A percentile compares a stretch with the other conserved stretches of the same genome.
These are phyloP conservation scores for Bipolaris victoriae DNA, from an alignment of 2,329 filamentous ascomycete genomes.

Conservation along the genomic window DNA sequence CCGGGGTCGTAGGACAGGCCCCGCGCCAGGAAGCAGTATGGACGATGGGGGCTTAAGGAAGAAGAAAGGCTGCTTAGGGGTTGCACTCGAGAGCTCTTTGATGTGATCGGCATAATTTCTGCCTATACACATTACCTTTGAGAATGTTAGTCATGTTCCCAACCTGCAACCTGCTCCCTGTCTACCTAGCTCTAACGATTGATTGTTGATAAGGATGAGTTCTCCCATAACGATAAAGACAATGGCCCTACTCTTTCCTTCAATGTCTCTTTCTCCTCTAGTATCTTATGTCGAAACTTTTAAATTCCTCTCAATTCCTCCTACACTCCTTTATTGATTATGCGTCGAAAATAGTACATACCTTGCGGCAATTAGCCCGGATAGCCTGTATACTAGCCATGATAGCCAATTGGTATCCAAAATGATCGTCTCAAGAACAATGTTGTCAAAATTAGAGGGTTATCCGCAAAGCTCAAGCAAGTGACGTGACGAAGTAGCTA, in stretches of 20 bases:
- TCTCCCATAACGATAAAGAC: background rate
- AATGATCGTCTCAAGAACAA: background rate
- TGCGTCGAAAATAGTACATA: slow-evolving; percentile 27
- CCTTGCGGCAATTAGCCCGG: slow-evolving; percentile 56
- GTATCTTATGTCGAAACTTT: background rate
- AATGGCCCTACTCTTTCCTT: background rate
- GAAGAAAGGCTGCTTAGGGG: slow-evolving; percentile 96
- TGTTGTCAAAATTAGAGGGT: background rate
- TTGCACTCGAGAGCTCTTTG: slow-evolving; percentile 83
- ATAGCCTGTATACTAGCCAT: slow-evolving; percentile 49
- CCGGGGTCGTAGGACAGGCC: slow-evolving; percentile 79
- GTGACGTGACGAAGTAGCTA: background rate
- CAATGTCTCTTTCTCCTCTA: background rate
- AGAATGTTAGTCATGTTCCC: background rate
- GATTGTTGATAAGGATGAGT: background rate
- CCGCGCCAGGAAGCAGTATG: slow-evolving; percentile 78
- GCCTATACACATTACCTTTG: slow-evolving; percentile 85
- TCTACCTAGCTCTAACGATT: background rate
- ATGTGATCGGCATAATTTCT: slow-evolving; percentile 98
- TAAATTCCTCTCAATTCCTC: background rate
- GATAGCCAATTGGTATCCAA: background rate
- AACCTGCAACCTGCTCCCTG: background rate
- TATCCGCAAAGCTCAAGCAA: background rate
- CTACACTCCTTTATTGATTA: background rate
- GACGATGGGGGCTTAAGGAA: slow-evolving; percentile 94